Conservation (phyloP, 2,329 filamentous ascomycete species). For the Plenodomus tracheiphilus region DNA sequence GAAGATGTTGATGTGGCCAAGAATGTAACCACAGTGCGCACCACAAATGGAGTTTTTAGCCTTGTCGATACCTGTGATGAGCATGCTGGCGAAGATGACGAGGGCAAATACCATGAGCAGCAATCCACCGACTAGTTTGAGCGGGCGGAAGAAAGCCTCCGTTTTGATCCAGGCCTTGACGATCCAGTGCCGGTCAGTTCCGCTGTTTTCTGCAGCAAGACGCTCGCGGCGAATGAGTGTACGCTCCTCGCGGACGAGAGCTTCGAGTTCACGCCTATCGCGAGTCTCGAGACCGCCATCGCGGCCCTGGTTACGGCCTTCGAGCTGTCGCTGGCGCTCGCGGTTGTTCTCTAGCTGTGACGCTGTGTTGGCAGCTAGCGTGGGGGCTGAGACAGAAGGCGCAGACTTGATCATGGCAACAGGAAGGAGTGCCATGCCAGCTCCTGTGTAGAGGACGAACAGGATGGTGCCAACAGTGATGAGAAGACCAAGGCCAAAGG, state of each 20-base stretch:
- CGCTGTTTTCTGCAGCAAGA: constrained; percentile 78
- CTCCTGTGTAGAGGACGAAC: constrained; percentile 86
- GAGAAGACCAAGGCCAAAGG: constrained; percentile 86
- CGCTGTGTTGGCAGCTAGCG: constrained; percentile 74
- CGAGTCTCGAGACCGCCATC: constrained; percentile 76
- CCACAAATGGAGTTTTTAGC: constrained; percentile 94
- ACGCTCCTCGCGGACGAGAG: constrained; percentile 84
- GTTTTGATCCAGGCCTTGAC: constrained; percentile 78
- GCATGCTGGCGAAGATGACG: constrained; percentile 85
- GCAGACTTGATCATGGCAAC: constrained; percentile 91
- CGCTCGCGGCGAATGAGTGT: constrained; percentile 88
- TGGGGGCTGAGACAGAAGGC: constrained; percentile 80
- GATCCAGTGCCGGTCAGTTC: constrained; percentile 74
- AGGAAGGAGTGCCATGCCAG: constrained; percentile 85
- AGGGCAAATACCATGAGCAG: constrained; percentile 74
- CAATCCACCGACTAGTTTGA: constrained; percentile 86
- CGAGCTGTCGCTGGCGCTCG: constrained; percentile 88
- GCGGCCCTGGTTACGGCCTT: constrained; percentile 79
- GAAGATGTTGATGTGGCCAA: constrained; percentile 86
- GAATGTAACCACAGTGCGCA: constrained; percentile 85
- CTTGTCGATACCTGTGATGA: constrained; percentile 95
- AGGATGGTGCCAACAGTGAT: constrained; percentile 83
- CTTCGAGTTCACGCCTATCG: constrained; percentile 85
- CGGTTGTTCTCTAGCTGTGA: constrained; percentile 84
- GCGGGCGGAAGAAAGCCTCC: constrained; percentile 79